Evolutionary conservation across 306 rosid species (phyloP).

Genomic region (Mucuna pruriens): DNA sequence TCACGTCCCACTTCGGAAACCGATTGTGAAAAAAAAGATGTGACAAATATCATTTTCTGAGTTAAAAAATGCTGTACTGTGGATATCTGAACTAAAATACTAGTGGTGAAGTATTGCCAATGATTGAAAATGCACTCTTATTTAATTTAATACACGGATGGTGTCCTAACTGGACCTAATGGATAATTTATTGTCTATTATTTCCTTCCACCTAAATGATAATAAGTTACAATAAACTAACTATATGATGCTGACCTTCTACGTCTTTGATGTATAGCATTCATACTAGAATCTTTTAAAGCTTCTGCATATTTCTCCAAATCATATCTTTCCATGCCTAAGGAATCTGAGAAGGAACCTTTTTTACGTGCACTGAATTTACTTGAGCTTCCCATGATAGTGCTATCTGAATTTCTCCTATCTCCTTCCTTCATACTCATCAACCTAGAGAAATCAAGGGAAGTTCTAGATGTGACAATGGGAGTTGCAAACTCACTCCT

Average conservation of each 20-base stretch:
- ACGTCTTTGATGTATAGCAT: constrained; percentile 34
- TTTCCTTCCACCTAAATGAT: no score
- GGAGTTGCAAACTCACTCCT: constrained; percentile 38
- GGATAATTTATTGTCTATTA: constrained; percentile 17
- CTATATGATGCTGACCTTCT: constrained; percentile 54
- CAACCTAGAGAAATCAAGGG: constrained; percentile 56
- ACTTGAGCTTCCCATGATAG: constrained; percentile 50
- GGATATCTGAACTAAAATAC: constrained; percentile 6
- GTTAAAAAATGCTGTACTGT: background rate
- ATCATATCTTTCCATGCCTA: constrained; percentile 46
- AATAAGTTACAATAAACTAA: constrained; percentile 52
- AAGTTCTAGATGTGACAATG: constrained; percentile 46
- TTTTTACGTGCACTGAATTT: constrained; percentile 34
- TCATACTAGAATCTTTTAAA: constrained; percentile 53
- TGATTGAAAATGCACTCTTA: constrained; percentile 13
- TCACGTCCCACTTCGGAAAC: background rate
- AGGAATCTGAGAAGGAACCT: constrained; percentile 41
- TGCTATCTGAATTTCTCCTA: constrained; percentile 39
- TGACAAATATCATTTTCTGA: background rate
- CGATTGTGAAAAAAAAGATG: background rate
- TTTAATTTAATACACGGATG: constrained; percentile 7
- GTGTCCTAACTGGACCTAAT: constrained; percentile 38
- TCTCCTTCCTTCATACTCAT: constrained; percentile 44
- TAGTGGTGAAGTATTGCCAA: background rate
- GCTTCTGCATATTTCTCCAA: constrained; percentile 79